These are phyloP conservation scores for Soucietia sequanensis DNA, from an alignment of 805 yeast genomes.

Conservation along the genomic window DNA sequence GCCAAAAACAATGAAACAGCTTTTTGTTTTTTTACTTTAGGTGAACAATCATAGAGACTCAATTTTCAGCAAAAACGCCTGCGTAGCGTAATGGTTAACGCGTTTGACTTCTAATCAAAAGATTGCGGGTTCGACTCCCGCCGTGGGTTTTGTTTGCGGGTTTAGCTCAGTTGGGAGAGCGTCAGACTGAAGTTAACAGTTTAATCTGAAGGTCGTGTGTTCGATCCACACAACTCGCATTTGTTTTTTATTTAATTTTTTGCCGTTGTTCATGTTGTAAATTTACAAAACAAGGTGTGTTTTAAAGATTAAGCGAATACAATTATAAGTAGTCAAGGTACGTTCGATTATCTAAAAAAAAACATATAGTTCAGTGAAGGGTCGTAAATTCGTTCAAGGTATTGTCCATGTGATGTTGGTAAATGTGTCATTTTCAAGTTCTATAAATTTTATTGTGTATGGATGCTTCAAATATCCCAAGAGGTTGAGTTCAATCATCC, in stretches of 20 bases:
- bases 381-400: too few species aligned
- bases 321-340: background rate
- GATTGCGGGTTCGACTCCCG: conserved; percentile 66
- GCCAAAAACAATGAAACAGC: too few species aligned
- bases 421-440: background rate
- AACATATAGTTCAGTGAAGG: too few species aligned
- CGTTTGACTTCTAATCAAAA: conserved; percentile 67
- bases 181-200: conserved; percentile 22
- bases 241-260: conserved; percentile 14
- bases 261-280: background rate
- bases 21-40: background rate
- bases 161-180: conserved; percentile 38
- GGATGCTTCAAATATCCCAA: background rate
- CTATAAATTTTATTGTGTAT: background rate
- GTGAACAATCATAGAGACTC: background rate
- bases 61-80: conserved; percentile 29
- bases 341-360: too few species aligned
- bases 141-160: conserved; percentile 37
- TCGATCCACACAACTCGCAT: conserved; percentile 79
- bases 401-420: background rate
- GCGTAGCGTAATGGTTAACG: conserved; percentile 68
- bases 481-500: background rate
- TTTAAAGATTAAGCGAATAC: background rate
- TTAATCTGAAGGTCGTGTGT: conserved; percentile 83
- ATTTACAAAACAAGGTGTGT: background rate